Evolutionary conservation across 1,284 basidiomycete species (phyloP).

Genomic region (Pseudozyma hubeiensis): DNA sequence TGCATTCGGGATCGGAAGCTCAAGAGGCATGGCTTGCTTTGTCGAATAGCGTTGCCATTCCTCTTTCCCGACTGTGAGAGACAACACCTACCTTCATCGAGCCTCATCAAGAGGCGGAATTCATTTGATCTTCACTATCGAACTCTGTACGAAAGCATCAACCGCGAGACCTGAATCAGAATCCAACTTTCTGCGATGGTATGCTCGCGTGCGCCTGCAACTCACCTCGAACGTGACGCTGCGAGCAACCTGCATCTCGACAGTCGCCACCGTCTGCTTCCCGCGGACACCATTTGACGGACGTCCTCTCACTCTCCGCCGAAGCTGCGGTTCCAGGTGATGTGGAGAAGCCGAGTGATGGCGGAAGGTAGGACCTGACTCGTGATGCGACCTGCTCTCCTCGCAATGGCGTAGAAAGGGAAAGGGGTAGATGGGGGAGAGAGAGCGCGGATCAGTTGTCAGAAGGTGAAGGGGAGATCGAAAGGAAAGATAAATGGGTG

Average conservation of each 20-base stretch:
- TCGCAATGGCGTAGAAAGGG: not conserved
- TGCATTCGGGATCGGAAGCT: too few relatives aligned
- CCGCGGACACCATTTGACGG: constrained; percentile 35
- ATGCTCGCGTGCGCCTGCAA: not conserved
- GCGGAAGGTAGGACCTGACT: constrained; percentile 30
- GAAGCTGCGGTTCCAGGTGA: not conserved
- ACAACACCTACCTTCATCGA: not conserved
- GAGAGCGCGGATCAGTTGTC: not conserved
- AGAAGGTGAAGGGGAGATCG: not conserved
- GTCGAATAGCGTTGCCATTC: not conserved
- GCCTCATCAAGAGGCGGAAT: not conserved
- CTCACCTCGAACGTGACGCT: constrained; percentile 32
- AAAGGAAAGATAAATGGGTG: not conserved
- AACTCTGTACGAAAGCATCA: not conserved
- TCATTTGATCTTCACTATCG: not conserved
- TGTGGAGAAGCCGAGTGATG: constrained; percentile 17
- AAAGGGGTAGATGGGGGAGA: not conserved
- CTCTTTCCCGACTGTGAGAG: constrained; percentile 1
- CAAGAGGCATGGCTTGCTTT: too few relatives aligned
- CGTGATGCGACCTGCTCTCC: constrained; percentile 18
- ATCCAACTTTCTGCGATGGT: not conserved
- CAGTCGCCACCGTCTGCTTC: constrained; percentile 31
- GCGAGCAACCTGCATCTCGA: constrained; percentile 11
- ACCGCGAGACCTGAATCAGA: not conserved
- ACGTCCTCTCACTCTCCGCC: constrained; percentile 9